Evolutionary conservation across 805 yeast genomes (phyloP).

Genomic region (Suhomyces sp.): DNA sequence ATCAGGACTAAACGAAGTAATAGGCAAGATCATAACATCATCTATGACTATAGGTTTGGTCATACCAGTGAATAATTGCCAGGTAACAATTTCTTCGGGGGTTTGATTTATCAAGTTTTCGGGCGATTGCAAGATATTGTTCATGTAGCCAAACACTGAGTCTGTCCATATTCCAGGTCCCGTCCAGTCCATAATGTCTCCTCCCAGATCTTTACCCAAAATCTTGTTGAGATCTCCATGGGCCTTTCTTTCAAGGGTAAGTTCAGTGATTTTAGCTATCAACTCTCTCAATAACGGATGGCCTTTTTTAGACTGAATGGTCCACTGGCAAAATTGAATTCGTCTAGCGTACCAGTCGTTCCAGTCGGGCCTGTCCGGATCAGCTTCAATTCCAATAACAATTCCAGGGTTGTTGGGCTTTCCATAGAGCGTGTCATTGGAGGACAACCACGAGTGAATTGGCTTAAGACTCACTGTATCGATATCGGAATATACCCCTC

Average conservation of each 20-base stretch:
- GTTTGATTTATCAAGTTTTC: constrained; percentile 17
- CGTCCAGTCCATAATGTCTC: constrained; percentile 89
- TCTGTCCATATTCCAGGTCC: constrained; percentile 98
- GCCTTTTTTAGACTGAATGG: constrained; percentile 83
- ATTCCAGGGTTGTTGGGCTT: constrained; percentile 58
- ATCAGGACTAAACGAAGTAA: constrained; percentile 65
- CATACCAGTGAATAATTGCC: constrained; percentile 65
- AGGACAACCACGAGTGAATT: constrained; percentile 70
- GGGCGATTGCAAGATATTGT: constrained; percentile 32
- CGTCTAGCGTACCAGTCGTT: constrained; percentile 87
- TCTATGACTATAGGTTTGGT: constrained; percentile 53
- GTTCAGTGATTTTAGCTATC: constrained; percentile 72
- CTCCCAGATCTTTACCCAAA: constrained; percentile 62
- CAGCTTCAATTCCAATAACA: constrained; percentile 91
- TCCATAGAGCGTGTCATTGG: constrained; percentile 26
- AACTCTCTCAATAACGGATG: constrained; percentile 86
- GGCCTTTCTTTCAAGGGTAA: constrained; percentile 56
- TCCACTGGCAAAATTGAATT: constrained; percentile 96
- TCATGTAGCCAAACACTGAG: constrained; percentile 66
- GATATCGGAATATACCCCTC: constrained; percentile 90
- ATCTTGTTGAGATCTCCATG: constrained; percentile 46
- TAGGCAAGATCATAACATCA: constrained; percentile 71
- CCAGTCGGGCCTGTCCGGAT: constrained; percentile 96
- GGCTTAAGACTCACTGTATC: constrained; percentile 80
- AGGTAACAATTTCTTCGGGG: constrained; percentile 25